Base-by-base conservation (phyloP, 208 protist species). In the Acanthamoeba castellanii region DNA sequence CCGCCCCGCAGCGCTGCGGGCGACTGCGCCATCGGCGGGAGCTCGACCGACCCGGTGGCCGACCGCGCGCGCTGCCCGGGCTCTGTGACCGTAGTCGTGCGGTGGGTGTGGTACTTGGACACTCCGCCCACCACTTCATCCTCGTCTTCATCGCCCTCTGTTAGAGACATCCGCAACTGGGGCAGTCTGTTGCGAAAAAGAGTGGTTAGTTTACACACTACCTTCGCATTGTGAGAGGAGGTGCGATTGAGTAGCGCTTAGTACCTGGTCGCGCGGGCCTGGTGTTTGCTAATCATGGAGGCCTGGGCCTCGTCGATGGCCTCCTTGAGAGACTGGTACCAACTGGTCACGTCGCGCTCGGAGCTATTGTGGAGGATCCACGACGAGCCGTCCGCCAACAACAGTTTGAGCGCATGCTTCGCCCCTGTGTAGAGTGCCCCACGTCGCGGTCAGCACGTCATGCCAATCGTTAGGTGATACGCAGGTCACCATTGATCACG, bases 251-350 rank as follows among this genome's bases (percentile, higher is more conserved):
- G 66, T 9, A 72, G 66, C 2, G 5, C 0, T 0, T 11, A 4
- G 9, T 42, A 78, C 70, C 37, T 78, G 32, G 37, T 66, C 1
- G 59, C 59, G 14, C 59, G 37, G 11, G n/a, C 37, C 37, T 78
- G 32, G n/a, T 78, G 70, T 6, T n/a, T 30, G 30, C 70, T 78
- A 1, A 42, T 78, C 20, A 18, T 47, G 32, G 70, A 27, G 14
- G 70, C 70, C 22, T 78, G 70, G n/a, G 70, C 70, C 70, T 78
- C 70, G n/a, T 78, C 70, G 30, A 78, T 78, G n/a, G 70, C 70
- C 5, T 78, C 70, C n/a, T 78, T 78, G 7, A 78, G 70, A 7
- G 70, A 78, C 30, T 78, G 70, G 20, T 78, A 78, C 70, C 70
- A 78, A 22, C 70, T 78, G 14, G 70, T 45, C 20, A 78, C 70